phyloP scores from a whole-genome alignment of 2,329 filamentous ascomycete species.

The Fusarium sp. region DNA sequence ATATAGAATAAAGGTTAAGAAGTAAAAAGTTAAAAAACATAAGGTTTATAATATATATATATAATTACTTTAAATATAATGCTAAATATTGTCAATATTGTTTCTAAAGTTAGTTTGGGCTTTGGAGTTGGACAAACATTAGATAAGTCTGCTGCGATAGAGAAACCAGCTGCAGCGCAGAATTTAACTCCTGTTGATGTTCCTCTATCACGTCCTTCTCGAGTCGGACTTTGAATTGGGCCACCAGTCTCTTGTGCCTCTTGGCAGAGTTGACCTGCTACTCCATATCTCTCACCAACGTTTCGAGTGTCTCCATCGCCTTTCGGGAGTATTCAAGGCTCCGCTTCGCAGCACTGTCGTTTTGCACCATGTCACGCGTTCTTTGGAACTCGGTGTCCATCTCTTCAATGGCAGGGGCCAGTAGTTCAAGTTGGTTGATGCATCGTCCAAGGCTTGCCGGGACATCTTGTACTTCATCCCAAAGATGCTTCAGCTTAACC shows the following conservation, averaged over 20 bases:
- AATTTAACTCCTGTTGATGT: constrained; percentile 10
- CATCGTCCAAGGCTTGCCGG: constrained; percentile 3
- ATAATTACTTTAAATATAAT: too few relatives aligned
- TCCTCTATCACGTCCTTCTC: constrained; percentile 20
- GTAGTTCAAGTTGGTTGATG: constrained; percentile 11
- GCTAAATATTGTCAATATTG: too few relatives aligned
- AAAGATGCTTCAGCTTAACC: constrained; percentile 24
- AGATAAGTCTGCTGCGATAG: constrained; percentile 29
- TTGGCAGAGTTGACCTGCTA: not conserved
- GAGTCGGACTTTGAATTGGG: constrained; percentile 10
- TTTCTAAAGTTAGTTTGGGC: too few relatives aligned
- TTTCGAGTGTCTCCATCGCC: constrained; percentile 8
- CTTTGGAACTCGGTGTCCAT: constrained; percentile 19
- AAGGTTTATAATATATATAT: too few relatives aligned
- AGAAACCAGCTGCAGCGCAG: constrained; percentile 4
- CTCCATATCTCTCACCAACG: constrained; percentile 8
- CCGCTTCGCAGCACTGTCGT: not conserved
- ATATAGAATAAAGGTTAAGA: too few relatives aligned
- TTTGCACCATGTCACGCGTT: not conserved
- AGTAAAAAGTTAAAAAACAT: too few relatives aligned
- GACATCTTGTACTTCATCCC: constrained; percentile 31
- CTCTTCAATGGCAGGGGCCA: not conserved
- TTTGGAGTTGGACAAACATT: constrained; percentile 1
- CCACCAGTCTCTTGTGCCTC: not conserved
- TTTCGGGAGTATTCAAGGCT: constrained; percentile 20